Percentiles rank a stretch among this genome's conserved stretches.
Conservation (phyloP, 768 basidiomycete genomes). For the Kondoa subrosea region DNA sequence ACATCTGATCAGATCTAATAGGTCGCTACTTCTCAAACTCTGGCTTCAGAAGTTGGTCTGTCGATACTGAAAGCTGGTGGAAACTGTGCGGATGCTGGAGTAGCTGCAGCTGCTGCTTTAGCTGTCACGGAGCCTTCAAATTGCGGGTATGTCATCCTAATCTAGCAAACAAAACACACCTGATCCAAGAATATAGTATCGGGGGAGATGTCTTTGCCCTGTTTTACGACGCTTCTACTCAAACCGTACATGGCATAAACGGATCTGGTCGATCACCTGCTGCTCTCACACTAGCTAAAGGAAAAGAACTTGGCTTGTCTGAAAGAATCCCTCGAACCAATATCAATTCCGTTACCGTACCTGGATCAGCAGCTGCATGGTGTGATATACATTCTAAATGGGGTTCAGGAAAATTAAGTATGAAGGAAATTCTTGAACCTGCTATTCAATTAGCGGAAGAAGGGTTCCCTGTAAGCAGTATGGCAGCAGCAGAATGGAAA, state of each 20-base stretch:
- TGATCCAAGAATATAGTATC: conserved; percentile 38
- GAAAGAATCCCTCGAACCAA: conserved; percentile 37
- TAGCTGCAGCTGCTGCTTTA: conserved; percentile 77
- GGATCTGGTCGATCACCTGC: conserved; percentile 78
- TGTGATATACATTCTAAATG: conserved; percentile 67
- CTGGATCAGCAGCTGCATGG: conserved; percentile 90
- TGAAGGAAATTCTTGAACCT: conserved; percentile 63
- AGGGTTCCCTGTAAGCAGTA: conserved; percentile 40
- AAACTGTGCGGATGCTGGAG: conserved; percentile 58
- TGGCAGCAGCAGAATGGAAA: conserved; percentile 34
- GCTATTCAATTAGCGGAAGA: conserved; percentile 83
- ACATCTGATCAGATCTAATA: neutral
- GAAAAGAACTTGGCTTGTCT: conserved; percentile 50
- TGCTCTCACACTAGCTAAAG: conserved; percentile 57
- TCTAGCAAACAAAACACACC: neutral
- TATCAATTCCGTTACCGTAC: conserved; percentile 25
- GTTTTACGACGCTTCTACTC: conserved; percentile 69
- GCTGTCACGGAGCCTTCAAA: conserved; percentile 69
- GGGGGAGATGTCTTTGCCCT: conserved; percentile 42
- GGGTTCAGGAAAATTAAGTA: conserved; percentile 53
- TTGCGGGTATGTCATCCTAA: conserved; percentile 42
- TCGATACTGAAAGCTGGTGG: conserved; percentile 84
- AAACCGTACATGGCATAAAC: conserved; percentile 71
- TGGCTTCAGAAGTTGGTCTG: conserved; percentile 76
- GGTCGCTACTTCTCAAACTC: conserved; percentile 74